Base-by-base conservation (phyloP, 768 basidiomycete species). In the Rhodotorula diobovata region DNA sequence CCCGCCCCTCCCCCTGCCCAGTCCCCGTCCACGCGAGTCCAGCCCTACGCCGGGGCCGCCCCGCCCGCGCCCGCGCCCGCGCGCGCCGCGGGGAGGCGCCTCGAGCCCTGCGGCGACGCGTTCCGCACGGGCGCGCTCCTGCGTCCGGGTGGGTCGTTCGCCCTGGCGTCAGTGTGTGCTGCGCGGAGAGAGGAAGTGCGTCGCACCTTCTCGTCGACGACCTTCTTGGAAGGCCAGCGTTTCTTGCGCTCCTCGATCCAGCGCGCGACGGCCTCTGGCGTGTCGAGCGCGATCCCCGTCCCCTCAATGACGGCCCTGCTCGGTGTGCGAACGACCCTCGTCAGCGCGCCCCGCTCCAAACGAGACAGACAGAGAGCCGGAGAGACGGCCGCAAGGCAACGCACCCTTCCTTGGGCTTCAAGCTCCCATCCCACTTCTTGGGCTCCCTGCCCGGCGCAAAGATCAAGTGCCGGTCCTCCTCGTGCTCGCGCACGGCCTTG, bases 221-320 rank as follows among this genome's bases (percentile, higher is more conserved):
- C 85, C 59, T 83, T 77, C 41, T 85, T 79, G 28, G 87, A 90
- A 20, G 95, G 95, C 84, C 89, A 98, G 25, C 89, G 86, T 75
- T 86, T 87, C 80, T 87, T 93, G 53, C 95, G 87, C 77, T 97
- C 94, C 23, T 85, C 87, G 59, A 95, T 85, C 95, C 95, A 98
- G 43, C 85, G 86, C 32, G 86, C 86, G 68, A 97, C 81, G 15
- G 88, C 86, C 76, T 93, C 93, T 15, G 89, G 90, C 1, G 90
- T 88, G 76, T 95, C 86, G 28, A 98, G 84, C 18, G 85, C 78
- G 30, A 95, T 79, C 43, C 82, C 87, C 5, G 93, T 95, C 10
- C 93, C 93, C 43, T 78, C 78, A 43, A 82, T 80, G 15, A 77
- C 73, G 10, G 79, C 73, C 71, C 61, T 76, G 61, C 3, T 77